Evolutionary conservation across 768 basidiomycete genomes (phyloP).

Genomic region (Pleurotus sapidus): DNA sequence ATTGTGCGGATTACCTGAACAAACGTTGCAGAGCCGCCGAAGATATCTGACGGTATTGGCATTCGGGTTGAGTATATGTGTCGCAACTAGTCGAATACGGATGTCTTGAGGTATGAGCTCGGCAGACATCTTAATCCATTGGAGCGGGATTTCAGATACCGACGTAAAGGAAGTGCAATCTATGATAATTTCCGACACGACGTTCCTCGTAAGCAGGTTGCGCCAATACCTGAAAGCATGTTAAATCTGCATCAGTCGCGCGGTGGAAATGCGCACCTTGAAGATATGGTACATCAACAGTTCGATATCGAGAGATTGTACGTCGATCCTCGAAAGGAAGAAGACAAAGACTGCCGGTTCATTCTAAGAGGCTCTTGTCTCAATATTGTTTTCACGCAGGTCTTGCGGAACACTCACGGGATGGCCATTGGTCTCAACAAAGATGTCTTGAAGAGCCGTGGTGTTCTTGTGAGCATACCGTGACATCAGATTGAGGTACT

Average conservation of each 20-base stretch:
- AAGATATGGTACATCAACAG: slow-evolving; percentile 76
- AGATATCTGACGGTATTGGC: slow-evolving; percentile 68
- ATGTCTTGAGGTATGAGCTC: slow-evolving; percentile 75
- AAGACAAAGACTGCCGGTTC: slow-evolving; percentile 61
- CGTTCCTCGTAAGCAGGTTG: slow-evolving; percentile 40
- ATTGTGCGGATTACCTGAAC: slow-evolving; percentile 34
- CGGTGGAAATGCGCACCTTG: slow-evolving; percentile 41
- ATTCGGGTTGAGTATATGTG: slow-evolving; percentile 76
- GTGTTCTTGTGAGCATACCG: slow-evolving; percentile 60
- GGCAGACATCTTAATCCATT: slow-evolving; percentile 77
- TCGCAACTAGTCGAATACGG: slow-evolving; percentile 52
- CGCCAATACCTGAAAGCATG: not conserved
- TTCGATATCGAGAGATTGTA: slow-evolving; percentile 78
- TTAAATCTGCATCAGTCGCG: not conserved
- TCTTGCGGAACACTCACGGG: slow-evolving; percentile 30
- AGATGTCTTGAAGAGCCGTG: slow-evolving; percentile 62
- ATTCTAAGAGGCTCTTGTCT: slow-evolving; percentile 21
- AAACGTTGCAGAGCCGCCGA: slow-evolving; percentile 73
- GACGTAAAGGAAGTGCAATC: slow-evolving; percentile 81
- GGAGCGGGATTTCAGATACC: slow-evolving; percentile 74
- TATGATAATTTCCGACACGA: slow-evolving; percentile 67
- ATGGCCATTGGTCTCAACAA: slow-evolving; percentile 51
- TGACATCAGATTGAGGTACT: slow-evolving; percentile 65
- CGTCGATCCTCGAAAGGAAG: slow-evolving; percentile 67
- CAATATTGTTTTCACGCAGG: not conserved